Base-by-base conservation (phyloP, 768 basidiomycete species). In the Kwoniella europaea region DNA sequence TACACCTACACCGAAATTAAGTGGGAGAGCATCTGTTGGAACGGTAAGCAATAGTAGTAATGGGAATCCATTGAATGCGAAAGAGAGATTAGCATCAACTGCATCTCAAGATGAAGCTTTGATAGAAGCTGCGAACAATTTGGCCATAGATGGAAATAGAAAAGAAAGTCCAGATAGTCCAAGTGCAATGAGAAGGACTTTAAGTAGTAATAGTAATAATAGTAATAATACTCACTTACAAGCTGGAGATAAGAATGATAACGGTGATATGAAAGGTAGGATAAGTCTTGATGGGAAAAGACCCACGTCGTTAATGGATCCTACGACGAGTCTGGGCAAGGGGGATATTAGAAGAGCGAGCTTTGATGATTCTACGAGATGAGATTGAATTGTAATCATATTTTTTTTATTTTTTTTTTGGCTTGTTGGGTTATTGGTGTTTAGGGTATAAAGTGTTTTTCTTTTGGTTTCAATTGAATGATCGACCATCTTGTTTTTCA, bases 61-160 rank as follows among this genome's bases (percentile, higher is more conserved):
- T 24, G n/a, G 9, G 15, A 61, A 61, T n/a, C 59, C 59, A 43
- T 43, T 77, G 35, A 77, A 77, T 53, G 76, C 71, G 2, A 72
- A 70, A 55, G 76, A 78, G 52, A 43, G 76, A 58, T 61, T 78
- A 27, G 74, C 74, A 6, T 53, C 70, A 15, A 68, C 69, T 22
- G 65, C 35, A 24, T 57, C 65, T 10, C 56, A 43, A 42, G 35
- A 35, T 35, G 56, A 67, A 9, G 57, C 55, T 44, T 56, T 67
- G 10, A n/a, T 41, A 6, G 42, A 67, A 41, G 22, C 56, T 12
- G 43, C 65, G 9, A 52, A 16, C 46, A 12, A 22, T n/a, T 41
- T 67, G 24, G 18, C 52, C 13, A 5, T 65, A 15, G 24, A 46
- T 41, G 56, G 55, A 57, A 46, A 12, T 57, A n/a, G 22, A 44